Percentiles rank a stretch among this genome's conserved stretches.
These are phyloP conservation scores for Heritiera fomes DNA, from an alignment of 345 rosid genomes.

Conservation along the genomic window DNA sequence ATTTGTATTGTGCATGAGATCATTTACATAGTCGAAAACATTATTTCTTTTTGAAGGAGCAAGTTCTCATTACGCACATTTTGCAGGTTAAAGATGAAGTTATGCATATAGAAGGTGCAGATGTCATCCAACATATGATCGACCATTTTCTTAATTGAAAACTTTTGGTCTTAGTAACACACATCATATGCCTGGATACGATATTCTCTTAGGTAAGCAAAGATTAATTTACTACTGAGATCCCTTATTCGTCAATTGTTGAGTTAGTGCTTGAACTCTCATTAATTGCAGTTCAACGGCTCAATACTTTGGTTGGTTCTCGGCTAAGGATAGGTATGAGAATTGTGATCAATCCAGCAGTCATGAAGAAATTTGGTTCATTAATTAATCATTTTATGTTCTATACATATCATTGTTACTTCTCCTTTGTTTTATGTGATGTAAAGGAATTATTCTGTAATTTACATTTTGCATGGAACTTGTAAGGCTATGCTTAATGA, in stretches of 20 bases:
- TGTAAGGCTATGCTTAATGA: neutral
- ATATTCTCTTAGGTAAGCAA: constrained; percentile 14
- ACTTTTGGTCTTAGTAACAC: neutral
- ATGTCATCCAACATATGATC: constrained; percentile 13
- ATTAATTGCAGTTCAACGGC: constrained; percentile 19
- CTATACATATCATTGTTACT: neutral
- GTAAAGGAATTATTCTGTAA: neutral
- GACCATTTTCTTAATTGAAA: constrained; percentile 15
- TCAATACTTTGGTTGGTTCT: neutral
- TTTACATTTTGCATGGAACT: neutral
- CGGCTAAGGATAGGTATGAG: neutral
- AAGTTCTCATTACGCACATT: neutral
- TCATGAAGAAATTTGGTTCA: constrained; percentile 16
- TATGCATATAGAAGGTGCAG: constrained; percentile 17
- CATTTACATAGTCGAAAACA: neutral
- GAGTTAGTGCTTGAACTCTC: neutral
- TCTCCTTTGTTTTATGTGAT: neutral
- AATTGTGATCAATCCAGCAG: neutral
- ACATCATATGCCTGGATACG: constrained; percentile 6
- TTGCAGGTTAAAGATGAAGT: constrained; percentile 9
- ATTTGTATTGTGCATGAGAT: neutral
- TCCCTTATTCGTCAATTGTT: neutral
- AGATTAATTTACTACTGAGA: neutral
- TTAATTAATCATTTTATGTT: constrained; percentile 20
- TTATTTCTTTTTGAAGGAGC: neutral